A percentile compares a stretch with the other conserved stretches of the same genome.
Conservation (phyloP, 352 stramenopile species). For the Globisporangium viniferum region DNA sequence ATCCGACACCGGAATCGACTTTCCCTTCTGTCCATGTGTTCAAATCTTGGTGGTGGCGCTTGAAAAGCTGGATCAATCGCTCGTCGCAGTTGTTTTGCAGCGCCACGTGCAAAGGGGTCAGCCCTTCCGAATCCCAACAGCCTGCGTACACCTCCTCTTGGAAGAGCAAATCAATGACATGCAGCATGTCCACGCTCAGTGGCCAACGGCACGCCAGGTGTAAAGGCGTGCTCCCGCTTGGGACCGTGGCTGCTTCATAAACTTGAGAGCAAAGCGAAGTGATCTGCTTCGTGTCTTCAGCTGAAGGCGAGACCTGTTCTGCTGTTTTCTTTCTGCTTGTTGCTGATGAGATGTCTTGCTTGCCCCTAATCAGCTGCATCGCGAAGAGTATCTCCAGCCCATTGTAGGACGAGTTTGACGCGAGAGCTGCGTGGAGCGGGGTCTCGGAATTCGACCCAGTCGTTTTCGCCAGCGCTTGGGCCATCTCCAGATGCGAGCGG, state of each 20-base stretch:
- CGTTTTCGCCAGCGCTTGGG: slow-evolving; percentile 20
- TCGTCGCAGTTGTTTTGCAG: slow-evolving; percentile 40
- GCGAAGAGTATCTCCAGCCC: slow-evolving; percentile 38
- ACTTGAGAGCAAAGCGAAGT: slow-evolving; percentile 22
- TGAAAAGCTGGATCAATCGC: slow-evolving; percentile 43
- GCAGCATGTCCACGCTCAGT: slow-evolving; percentile 28
- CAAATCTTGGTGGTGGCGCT: slow-evolving; percentile 45
- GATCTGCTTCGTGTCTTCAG: not conserved
- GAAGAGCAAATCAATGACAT: slow-evolving; percentile 46
- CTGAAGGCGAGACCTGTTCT: not conserved
- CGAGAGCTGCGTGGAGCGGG: slow-evolving; percentile 42
- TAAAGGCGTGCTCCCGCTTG: slow-evolving; percentile 36
- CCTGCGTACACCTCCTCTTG: slow-evolving; percentile 35
- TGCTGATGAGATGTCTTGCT: not conserved
- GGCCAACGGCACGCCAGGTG: slow-evolving; percentile 50
- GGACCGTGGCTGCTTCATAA: slow-evolving; percentile 23
- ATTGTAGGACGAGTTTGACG: slow-evolving; percentile 33
- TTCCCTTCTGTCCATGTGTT: slow-evolving; percentile 64
- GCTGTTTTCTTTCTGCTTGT: not conserved
- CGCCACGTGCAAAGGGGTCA: slow-evolving; percentile 54
- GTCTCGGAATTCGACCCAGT: slow-evolving; percentile 31
- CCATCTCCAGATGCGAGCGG: slow-evolving; percentile 13
- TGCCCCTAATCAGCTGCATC: slow-evolving; percentile 18
- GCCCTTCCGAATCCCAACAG: slow-evolving; percentile 48
- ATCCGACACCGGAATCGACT: not conserved